Evolutionary conservation across 1,284 basidiomycete species (phyloP).

Genomic region (Irpex sp.): DNA sequence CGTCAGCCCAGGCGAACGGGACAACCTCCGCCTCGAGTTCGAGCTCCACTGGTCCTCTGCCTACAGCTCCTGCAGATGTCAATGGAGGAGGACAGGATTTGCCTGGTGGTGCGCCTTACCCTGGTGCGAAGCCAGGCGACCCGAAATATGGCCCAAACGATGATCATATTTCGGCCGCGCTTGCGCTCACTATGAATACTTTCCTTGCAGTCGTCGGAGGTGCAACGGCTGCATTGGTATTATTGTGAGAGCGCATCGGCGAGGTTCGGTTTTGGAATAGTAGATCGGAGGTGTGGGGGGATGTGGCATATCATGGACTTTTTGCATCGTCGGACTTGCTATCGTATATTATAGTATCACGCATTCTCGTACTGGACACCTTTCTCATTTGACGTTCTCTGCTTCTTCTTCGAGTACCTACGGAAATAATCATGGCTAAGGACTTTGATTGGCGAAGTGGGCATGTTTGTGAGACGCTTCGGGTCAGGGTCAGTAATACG

Average conservation of each 20-base stretch:
- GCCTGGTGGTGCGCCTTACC: slow-evolving; percentile 43
- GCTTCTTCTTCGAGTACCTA: neutral
- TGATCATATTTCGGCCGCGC: slow-evolving; percentile 55
- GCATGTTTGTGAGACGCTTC: neutral
- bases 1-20: slow-evolving; percentile 11
- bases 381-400: neutral
- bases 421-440: neutral
- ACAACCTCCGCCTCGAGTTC: slow-evolving; percentile 21
- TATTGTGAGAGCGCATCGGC: slow-evolving; percentile 32
- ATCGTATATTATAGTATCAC: neutral
- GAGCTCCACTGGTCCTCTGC: slow-evolving; percentile 37
- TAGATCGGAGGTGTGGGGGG: neutral
- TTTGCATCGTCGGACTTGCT: slow-evolving; percentile 10
- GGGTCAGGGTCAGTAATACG: neutral
- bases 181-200: slow-evolving; percentile 35
- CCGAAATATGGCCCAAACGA: slow-evolving; percentile 59
- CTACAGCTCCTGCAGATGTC: slow-evolving; percentile 54
- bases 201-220: slow-evolving; percentile 38
- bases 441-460: neutral
- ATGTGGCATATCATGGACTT: slow-evolving; percentile 7
- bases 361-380: neutral
- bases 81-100: slow-evolving; percentile 45
- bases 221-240: slow-evolving; percentile 40
- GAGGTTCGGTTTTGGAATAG: neutral
- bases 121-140: slow-evolving; percentile 37